phyloP scores from a whole-genome alignment of 176 grass and related monocot species.

The Paspalum notatum region DNA sequence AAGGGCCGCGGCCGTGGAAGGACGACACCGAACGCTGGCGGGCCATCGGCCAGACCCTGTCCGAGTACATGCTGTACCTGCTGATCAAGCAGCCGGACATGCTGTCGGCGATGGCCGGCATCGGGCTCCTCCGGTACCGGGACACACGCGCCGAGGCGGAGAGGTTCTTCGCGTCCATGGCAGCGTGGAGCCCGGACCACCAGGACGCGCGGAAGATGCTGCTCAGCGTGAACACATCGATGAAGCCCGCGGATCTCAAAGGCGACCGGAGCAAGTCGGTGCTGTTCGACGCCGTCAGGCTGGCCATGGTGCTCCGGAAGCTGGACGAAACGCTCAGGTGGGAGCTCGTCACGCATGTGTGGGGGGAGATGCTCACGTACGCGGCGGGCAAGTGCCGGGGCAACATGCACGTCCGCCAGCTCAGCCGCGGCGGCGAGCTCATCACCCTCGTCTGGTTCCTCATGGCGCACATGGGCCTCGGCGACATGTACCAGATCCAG shows the following conservation, averaged over 20 bases:
- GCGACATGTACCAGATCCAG: constrained; percentile 47
- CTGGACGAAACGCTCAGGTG: neutral
- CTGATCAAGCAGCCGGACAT: constrained; percentile 52
- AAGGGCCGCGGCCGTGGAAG: neutral
- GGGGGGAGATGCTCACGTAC: constrained; percentile 49
- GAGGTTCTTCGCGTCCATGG: constrained; percentile 11
- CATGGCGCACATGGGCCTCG: constrained; percentile 48
- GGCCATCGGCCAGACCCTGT: neutral
- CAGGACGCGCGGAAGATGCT: neutral
- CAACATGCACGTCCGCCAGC: constrained; percentile 40
- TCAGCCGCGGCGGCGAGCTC: constrained; percentile 47
- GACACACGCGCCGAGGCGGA: constrained; percentile 53
- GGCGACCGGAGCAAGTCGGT: constrained; percentile 47
- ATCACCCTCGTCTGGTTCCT: constrained; percentile 57
- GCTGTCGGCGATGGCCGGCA: constrained; percentile 41
- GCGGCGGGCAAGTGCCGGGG: constrained; percentile 47
- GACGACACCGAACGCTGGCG: accelerated
- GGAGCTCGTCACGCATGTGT: constrained; percentile 16
- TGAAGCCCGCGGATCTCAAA: constrained; percentile 30
- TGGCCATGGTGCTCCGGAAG: constrained; percentile 20
- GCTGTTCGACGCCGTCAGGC: constrained; percentile 51
- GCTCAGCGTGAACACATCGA: neutral
- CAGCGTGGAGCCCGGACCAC: neutral
- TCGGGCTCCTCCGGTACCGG: constrained; percentile 46
- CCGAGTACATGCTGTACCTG: constrained; percentile 63